phyloP scores from a whole-genome alignment of 1,139 yeast genomes.

The Suhomyces yuchorum region DNA sequence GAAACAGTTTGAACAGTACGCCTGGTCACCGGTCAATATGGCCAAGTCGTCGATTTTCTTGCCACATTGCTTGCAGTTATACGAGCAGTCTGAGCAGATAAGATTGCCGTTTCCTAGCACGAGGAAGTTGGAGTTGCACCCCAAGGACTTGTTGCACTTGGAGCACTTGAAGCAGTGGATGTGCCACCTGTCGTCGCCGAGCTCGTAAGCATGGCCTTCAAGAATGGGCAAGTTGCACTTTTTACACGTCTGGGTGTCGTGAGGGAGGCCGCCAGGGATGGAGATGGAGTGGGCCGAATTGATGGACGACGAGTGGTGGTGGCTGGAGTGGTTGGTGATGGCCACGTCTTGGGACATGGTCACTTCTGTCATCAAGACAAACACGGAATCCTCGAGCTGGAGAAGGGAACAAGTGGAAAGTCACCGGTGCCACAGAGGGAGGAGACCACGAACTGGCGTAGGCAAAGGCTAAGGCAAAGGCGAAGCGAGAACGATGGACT shows the following conservation, averaged over 20 bases:
- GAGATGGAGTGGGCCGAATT: constrained; percentile 9
- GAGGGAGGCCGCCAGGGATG: constrained; percentile 8
- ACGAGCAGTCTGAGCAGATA: constrained; percentile 89
- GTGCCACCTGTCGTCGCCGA: constrained; percentile 96
- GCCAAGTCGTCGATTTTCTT: constrained; percentile 94
- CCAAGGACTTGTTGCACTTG: constrained; percentile 73
- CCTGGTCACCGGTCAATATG: constrained; percentile 92
- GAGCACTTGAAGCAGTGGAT: constrained; percentile 89
- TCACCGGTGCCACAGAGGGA: neutral
- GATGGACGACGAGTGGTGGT: constrained; percentile 6
- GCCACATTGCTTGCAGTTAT: constrained; percentile 83
- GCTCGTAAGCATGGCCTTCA: constrained; percentile 80
- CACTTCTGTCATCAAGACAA: constrained; percentile 7
- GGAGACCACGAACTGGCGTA: neutral
- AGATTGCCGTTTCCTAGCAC: constrained; percentile 91
- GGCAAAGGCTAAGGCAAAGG: neutral
- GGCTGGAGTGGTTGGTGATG: constrained; percentile 2
- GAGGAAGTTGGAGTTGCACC: constrained; percentile 85
- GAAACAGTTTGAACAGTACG: constrained; percentile 90
- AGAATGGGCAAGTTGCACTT: constrained; percentile 51
- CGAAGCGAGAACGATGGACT: neutral
- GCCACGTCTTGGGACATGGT: constrained; percentile 10
- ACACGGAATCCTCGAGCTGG: constrained; percentile 49
- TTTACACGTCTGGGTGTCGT: constrained; percentile 39
- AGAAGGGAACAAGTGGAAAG: neutral